Conservation (phyloP, 768 basidiomycete species). For the Roridomyces roridus region DNA sequence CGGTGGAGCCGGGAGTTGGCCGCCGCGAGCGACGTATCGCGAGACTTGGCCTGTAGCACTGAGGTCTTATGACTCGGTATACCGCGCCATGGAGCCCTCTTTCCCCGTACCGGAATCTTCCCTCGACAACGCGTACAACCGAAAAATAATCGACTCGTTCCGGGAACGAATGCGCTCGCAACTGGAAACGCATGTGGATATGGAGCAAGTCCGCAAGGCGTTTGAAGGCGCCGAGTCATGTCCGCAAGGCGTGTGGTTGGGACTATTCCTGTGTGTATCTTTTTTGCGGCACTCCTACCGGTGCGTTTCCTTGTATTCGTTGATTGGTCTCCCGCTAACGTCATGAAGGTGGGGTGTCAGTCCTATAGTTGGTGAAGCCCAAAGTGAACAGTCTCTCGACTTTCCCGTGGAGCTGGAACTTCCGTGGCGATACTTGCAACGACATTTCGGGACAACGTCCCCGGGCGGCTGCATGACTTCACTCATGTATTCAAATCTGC, state of each 20-base stretch:
- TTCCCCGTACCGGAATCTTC: conserved; percentile 27
- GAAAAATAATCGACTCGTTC: conserved; percentile 26
- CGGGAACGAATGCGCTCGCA: conserved; percentile 20
- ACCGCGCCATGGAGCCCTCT: conserved; percentile 20
- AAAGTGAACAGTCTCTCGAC: conserved; percentile 24
- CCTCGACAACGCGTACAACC: conserved; percentile 23
- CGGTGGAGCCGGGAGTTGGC: conserved; percentile 27
- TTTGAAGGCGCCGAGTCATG: conserved; percentile 21
- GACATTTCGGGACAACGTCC: conserved; percentile 25
- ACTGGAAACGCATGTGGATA: conserved; percentile 12
- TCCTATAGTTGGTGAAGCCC: conserved; percentile 30
- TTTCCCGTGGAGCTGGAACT: conserved; percentile 26
- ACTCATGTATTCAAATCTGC: conserved; percentile 25
- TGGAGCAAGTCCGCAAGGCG: conserved; percentile 20
- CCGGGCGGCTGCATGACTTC: conserved; percentile 29
- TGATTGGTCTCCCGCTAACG: no score
- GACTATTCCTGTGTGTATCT: conserved; percentile 23
- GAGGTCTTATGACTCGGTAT: conserved; percentile 19
- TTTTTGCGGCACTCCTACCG: conserved; percentile 29
- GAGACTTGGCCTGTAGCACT: conserved; percentile 25
- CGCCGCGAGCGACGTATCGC: conserved; percentile 25
- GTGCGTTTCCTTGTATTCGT: conserved; percentile 6
- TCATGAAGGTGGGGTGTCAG: conserved; percentile 24
- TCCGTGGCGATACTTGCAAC: conserved; percentile 23
- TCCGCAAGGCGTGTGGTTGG: conserved; percentile 25